Evolutionary conservation across 192 early-diverging fungal species (phyloP).

Genomic region (Pilobolus umbonatus): DNA sequence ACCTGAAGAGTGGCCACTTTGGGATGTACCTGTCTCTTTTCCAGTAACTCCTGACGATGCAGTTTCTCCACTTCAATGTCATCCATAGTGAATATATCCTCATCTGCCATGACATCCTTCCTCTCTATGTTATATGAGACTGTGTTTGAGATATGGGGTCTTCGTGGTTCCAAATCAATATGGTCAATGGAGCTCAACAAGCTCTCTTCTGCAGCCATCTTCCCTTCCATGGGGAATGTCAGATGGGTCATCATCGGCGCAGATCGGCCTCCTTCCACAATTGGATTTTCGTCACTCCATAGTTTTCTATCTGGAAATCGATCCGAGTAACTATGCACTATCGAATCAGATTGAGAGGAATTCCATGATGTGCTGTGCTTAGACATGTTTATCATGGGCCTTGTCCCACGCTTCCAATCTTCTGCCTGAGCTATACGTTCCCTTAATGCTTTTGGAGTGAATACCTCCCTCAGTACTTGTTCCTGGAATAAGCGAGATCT

Average conservation of each 20-base stretch:
- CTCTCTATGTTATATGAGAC: not conserved
- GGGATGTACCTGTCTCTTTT: not conserved
- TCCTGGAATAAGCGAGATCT: slow-evolving; percentile 48
- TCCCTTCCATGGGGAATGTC: not conserved
- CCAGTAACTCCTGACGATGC: too few relatives aligned
- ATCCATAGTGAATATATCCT: slow-evolving; percentile 24
- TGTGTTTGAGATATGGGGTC: not conserved
- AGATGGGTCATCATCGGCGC: slow-evolving; percentile 4
- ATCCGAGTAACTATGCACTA: slow-evolving; percentile 7
- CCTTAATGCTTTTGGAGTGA: slow-evolving; percentile 80
- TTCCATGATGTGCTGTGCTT: not conserved
- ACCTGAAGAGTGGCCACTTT: not conserved
- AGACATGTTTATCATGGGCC: too few relatives aligned
- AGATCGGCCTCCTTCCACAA: slow-evolving; percentile 7
- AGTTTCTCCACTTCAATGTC: slow-evolving; percentile 9
- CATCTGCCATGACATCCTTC: slow-evolving; percentile 2
- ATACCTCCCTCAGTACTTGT: slow-evolving; percentile 85
- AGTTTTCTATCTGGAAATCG: not conserved
- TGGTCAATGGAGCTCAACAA: not conserved
- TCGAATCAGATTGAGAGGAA: not conserved
- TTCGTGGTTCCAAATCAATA: not conserved
- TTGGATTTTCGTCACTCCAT: not conserved
- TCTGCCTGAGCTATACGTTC: slow-evolving; percentile 61
- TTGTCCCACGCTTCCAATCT: slow-evolving; percentile 15
- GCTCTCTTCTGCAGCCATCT: not conserved